Evolutionary conservation across 345 rosid genomes (phyloP).

Genomic region (Raphanus sativus): DNA sequence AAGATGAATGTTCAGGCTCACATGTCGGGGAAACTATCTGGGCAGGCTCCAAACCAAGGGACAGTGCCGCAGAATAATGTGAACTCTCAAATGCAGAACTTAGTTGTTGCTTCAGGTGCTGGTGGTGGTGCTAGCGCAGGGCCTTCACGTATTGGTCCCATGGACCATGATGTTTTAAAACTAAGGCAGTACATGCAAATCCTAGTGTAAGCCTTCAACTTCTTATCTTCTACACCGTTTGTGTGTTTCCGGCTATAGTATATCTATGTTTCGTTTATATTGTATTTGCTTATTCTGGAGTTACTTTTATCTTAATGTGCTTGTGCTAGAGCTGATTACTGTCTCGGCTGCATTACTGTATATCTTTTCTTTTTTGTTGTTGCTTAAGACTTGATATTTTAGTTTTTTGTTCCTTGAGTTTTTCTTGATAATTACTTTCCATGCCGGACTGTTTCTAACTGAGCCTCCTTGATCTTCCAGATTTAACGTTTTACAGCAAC

Average conservation of each 20-base stretch:
- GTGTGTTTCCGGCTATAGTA: background rate
- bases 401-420: slow-evolving; percentile 3
- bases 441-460: slow-evolving; percentile 11
- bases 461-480: slow-evolving; percentile 41
- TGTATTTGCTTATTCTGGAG: background rate
- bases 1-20: slow-evolving; percentile 71
- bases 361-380: background rate
- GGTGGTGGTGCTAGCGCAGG: slow-evolving; percentile 32
- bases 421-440: slow-evolving; percentile 4
- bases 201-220: slow-evolving; percentile 54
- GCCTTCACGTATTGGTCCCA: slow-evolving; percentile 28
- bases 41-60: slow-evolving; percentile 67
- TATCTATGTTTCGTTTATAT: background rate
- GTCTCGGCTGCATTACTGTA: background rate
- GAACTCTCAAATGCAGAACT: slow-evolving; percentile 61
- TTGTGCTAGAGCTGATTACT: background rate
- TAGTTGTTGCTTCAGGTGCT: slow-evolving; percentile 37
- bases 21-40: slow-evolving; percentile 54
- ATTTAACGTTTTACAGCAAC: slow-evolving; percentile 48
- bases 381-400: background rate
- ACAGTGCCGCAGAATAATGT: slow-evolving; percentile 62
- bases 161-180: slow-evolving; percentile 53
- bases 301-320: slow-evolving; percentile 2
- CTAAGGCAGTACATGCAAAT: slow-evolving; percentile 51
- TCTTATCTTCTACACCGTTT: background rate